These are phyloP conservation scores for Lepidium aucheri DNA, from an alignment of 345 rosid genomes.

Conservation along the genomic window DNA sequence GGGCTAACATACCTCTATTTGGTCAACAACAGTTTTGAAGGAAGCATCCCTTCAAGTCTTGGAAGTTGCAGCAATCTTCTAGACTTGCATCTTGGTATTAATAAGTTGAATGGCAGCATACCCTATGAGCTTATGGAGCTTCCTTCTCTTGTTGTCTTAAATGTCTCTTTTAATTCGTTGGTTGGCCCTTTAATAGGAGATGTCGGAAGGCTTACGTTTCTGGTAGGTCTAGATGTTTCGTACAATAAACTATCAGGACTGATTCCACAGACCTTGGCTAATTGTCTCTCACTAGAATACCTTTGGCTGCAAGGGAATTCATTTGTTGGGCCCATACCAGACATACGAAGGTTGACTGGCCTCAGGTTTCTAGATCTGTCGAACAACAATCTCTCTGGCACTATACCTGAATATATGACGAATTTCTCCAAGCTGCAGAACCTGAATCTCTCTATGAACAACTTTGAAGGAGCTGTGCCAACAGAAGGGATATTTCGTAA, in stretches of 20 bases:
- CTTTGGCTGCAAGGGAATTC: conserved; percentile 6
- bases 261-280: not conserved
- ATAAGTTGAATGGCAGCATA: conserved; percentile 3
- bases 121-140: conserved; percentile 1
- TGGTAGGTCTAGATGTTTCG: not conserved
- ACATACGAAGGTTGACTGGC: not conserved
- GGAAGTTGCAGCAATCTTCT: not conserved
- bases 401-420: conserved; percentile 1
- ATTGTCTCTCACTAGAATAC: not conserved
- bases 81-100: not conserved
- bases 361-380: conserved; percentile 4
- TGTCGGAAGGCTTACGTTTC: not conserved
- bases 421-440: conserved; percentile 7
- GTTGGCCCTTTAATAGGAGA: not conserved
- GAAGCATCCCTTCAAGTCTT: conserved; percentile 7
- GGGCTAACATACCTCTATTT: not conserved
- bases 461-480: conserved; percentile 12
- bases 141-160: not conserved
- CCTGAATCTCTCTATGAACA: conserved; percentile 19
- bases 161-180: not conserved
- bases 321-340: conserved; percentile 5
- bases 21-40: conserved; percentile 7
- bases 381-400: conserved; percentile 13
- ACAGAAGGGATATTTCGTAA: conserved; percentile 6
- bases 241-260: conserved; percentile 7